phyloP scores from a whole-genome alignment of 352 stramenopile genomes.

The Vaucheria bursata region DNA sequence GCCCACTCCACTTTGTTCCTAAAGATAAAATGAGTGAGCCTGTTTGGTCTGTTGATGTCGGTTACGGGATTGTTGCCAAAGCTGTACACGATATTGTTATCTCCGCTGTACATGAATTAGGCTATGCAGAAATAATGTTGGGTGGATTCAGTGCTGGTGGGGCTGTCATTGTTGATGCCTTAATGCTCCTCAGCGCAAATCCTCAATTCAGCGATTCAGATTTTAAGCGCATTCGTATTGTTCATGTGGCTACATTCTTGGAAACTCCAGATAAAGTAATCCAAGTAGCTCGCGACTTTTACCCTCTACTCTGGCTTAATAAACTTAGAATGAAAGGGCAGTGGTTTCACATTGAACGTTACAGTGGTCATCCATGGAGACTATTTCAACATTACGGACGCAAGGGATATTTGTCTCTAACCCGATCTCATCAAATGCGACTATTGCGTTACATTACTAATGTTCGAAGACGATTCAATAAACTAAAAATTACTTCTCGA shows the following conservation, averaged over 20 bases:
- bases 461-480: background rate
- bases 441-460: conserved; percentile 10
- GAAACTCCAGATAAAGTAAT: conserved; percentile 10
- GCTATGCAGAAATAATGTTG: conserved; percentile 1
- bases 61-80: background rate
- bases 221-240: background rate
- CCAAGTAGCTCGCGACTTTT: background rate
- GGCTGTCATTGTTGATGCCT: conserved; percentile 2
- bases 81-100: background rate
- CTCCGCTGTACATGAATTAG: background rate
- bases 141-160: conserved; percentile 6
- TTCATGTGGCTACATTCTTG: conserved; percentile 10
- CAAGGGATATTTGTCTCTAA: background rate
- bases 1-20: background rate
- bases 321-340: conserved; percentile 2
- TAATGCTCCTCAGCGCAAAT: background rate
- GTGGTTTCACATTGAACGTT: conserved; percentile 9
- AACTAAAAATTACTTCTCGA: background rate
- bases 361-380: background rate
- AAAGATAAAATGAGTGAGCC: background rate
- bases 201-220: background rate
- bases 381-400: background rate
- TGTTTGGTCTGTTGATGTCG: background rate
- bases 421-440: conserved; percentile 8
- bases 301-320: conserved; percentile 12